These are phyloP conservation scores for Musa troglodytarum DNA, from an alignment of 176 grass and related monocot genomes.

Conservation along the genomic window DNA sequence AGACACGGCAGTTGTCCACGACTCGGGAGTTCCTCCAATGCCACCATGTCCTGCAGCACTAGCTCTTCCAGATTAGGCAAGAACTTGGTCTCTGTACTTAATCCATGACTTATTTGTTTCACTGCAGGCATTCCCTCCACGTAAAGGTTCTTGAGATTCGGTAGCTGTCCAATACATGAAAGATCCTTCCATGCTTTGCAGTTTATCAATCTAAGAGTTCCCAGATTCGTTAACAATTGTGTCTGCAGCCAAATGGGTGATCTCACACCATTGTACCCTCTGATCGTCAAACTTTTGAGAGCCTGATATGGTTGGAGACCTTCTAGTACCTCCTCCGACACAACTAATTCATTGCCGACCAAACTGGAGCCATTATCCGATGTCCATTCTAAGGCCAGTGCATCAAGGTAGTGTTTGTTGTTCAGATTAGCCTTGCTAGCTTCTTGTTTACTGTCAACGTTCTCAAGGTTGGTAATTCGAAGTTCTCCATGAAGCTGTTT, in stretches of 20 bases:
- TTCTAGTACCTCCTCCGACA: not conserved
- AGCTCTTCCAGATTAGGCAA: not conserved
- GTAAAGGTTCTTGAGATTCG: not conserved
- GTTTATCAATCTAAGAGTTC: not conserved
- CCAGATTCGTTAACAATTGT: not conserved
- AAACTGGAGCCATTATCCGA: no score
- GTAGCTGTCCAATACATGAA: not conserved
- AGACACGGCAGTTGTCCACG: not conserved
- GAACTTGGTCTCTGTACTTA: not conserved
- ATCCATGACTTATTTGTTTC: not conserved
- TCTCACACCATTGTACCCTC: not conserved
- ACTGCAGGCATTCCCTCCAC: conserved; percentile 1
- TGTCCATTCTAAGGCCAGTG: no score
- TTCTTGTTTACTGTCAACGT: conserved; percentile 7
- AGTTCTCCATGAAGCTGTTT: conserved; percentile 19
- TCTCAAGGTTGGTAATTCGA: conserved; percentile 19
- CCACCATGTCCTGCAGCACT: not conserved
- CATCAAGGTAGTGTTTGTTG: no score
- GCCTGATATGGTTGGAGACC: not conserved
- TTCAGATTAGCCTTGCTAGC: not conserved
- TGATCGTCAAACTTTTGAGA: not conserved
- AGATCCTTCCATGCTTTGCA: not conserved
- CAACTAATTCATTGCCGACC: no score
- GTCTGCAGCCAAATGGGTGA: not conserved
- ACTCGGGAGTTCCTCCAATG: not conserved